Base-by-base conservation (phyloP, 306 rosid genomes). In the Trifolium subterraneum region DNA sequence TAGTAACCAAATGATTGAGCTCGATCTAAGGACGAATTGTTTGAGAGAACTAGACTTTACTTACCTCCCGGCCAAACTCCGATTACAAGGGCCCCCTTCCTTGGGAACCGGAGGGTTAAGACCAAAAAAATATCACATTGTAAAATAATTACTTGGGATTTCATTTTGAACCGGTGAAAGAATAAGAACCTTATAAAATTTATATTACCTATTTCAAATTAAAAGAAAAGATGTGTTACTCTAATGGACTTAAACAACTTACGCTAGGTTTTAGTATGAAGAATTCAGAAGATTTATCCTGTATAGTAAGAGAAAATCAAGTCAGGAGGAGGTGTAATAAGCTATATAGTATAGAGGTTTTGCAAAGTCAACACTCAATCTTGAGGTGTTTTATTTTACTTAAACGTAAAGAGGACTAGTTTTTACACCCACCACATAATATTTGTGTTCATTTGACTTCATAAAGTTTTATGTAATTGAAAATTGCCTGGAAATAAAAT, bases 401-500 rank as follows among this genome's bases (percentile, higher is more conserved):
- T 19, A 23, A 15, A 29, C 5, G 38, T 5, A 33, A 39, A 19
- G 69, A 60, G 54, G 22, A 44, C 11, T 68, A 54, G 54, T 47
- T 25, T 15, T 70, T 39, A 19, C 20, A 2, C 55, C n/a, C 61
- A 50, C 68, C 64, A 41, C 47, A 12, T 29, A 55, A 33, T 56
- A 69, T 52, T 66, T 76, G 14, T 64, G 67, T 65, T 48, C 19
- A 14, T 73, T 73, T 51, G 55, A 59, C 29, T 29, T 76, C 47
- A 36, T 55, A 70, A 59, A 35, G 64, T 51, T 63, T 52, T 10
- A 52, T 39, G 44, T 59, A 63, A 50, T 76, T 73, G 52, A 50
- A 55, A 71, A n/a, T 27, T 41, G 68, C 18, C 6, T 75, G 77
- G 70, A 54, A 73, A 64, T 58, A 64, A 75, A 76, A 64, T 64